Evolutionary conservation across 2,329 filamentous ascomycete genomes (phyloP), one percentile per base, ranked within the genome.

Genomic region (Trichoderma hamatum): DNA sequence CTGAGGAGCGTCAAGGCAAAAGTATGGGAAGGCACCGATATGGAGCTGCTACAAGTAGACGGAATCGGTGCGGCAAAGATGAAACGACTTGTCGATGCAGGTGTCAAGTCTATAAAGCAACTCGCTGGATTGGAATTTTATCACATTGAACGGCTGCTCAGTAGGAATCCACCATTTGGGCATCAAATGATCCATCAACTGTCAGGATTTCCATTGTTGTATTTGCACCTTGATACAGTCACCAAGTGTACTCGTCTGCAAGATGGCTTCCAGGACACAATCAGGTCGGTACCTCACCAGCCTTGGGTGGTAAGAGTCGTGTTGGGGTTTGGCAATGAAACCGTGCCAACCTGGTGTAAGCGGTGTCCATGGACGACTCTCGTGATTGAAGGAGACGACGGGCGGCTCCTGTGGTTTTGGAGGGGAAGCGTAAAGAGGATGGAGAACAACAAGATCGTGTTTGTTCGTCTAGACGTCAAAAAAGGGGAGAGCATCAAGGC

Each of bases 101-200:
- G 89, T 0, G 86, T 98, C 66, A 88, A 82, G 32, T 92, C 84
- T 5, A 88, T 98, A 6, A 86, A 90, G 52, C 86, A 88, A n/a
- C 82, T 99, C 14, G 87, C 90, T 19, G 80, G 78, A 7, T 84
- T 88, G 16, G 90, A 95, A 43, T 83, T 90, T 30, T 86, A 89
- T 65, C 86, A 88, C 30, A 92, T 99, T 63, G 95, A 98, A 74
- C 86, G 89, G 59, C 81, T 93, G 28, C 78, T 97, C 58, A 90
- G 89, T 71, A 90, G 91, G 66, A 93, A 97, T 72, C 92, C 94
- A 0, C 93, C 95, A 0, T 97, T 92, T 75, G 96, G 95, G 0
- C 85, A 87, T 55, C 90, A 90, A 52, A 76, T 96, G 52, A 81
- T 92, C 16, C 86, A 88, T 14, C 82, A 84, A 24, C 79, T 96